These are phyloP conservation scores for Lasiodiplodia hormozganensis DNA, from an alignment of 2,329 filamentous ascomycete species.

Conservation along the genomic window DNA sequence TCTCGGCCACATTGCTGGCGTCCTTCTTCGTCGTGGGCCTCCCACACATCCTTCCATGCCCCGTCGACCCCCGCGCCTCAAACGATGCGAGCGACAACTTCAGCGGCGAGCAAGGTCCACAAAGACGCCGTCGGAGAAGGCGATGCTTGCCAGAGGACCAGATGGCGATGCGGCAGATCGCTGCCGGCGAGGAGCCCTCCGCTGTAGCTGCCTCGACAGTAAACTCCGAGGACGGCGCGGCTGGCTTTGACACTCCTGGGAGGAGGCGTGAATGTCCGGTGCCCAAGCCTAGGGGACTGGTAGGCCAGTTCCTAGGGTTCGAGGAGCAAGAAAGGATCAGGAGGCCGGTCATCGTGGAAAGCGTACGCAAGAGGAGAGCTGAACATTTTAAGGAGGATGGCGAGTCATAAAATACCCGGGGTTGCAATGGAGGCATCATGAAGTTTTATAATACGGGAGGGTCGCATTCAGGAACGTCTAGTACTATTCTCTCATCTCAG, in stretches of 20 bases:
- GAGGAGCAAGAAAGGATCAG: conserved; percentile 44
- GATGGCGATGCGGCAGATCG: conserved; percentile 32
- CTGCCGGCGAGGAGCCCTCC: conserved; percentile 36
- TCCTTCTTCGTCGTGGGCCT: conserved; percentile 92
- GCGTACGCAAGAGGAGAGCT: conserved; percentile 30
- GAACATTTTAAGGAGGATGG: conserved; percentile 17
- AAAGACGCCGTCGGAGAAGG: conserved; percentile 43
- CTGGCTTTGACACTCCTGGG: neutral
- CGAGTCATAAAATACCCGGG: conserved; percentile 16
- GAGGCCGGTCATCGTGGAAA: conserved; percentile 32
- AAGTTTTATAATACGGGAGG: neutral
- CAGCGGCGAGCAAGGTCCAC: conserved; percentile 40
- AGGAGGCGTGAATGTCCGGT: conserved; percentile 78
- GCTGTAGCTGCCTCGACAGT: conserved; percentile 14
- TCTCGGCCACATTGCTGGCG: conserved; percentile 87
- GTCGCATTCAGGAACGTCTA: neutral
- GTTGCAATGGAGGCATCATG: neutral
- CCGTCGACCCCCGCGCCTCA: conserved; percentile 75
- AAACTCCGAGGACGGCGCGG: conserved; percentile 32
- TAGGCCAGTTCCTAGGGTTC: conserved; percentile 79
- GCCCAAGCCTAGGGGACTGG: conserved; percentile 82
- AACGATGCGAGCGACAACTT: conserved; percentile 53
- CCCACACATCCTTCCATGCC: conserved; percentile 90
- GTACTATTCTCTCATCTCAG: neutral
- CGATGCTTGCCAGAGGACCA: conserved; percentile 39